Evolutionary conservation across 2,329 filamentous ascomycete species (phyloP), one percentile per base, ranked within the genome.

Genomic region (Aureobasidium sp.): DNA sequence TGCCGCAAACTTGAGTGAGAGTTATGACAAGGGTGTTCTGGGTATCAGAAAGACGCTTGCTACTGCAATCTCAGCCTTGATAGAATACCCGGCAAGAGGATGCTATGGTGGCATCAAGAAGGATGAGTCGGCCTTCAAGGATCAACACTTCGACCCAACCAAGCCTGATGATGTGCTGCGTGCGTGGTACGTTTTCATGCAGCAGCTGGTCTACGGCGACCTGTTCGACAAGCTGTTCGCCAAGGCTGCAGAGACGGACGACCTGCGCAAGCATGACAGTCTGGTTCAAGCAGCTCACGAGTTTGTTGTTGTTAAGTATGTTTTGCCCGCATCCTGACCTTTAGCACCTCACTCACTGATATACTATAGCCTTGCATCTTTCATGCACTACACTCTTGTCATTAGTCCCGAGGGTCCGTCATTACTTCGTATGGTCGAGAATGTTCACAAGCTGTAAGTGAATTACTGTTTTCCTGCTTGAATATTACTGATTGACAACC

Each of bases 21-120:
- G 87, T 70, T 93, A 91, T 69, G 89, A 93, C 71, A 91, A 91
- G 73, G 89, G 87, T 15, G 80, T 84, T 0, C 75, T 93, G 66
- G 89, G 89, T 0, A 85, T 86, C 63, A 80, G 89, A 57, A 91
- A 91, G 75, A 89, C 87, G 25, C 74, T 93, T 53, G 84, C 89
- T 0, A 90, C 89, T 7, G 88, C 86, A 0, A 80, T 86, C 10
- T 87, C 87, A 39, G 83, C 84, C 7, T 73, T 92, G 62, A 78
- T 90, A 59, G 89, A 91, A 73, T 85, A 86, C 69, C 76, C 89
- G 13, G 84, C 83, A 0, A 77, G 88, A 64, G 89, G 86, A 7
- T 78, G 83, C 37, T 73, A 91, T 15, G 87, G 84, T 0, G 88
- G 88, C 0, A 79, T 85, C 61, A 77, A 78, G 1, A 74, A 67